Conservation (phyloP, 352 stramenopile species). For the Phytophthora capsici region DNA sequence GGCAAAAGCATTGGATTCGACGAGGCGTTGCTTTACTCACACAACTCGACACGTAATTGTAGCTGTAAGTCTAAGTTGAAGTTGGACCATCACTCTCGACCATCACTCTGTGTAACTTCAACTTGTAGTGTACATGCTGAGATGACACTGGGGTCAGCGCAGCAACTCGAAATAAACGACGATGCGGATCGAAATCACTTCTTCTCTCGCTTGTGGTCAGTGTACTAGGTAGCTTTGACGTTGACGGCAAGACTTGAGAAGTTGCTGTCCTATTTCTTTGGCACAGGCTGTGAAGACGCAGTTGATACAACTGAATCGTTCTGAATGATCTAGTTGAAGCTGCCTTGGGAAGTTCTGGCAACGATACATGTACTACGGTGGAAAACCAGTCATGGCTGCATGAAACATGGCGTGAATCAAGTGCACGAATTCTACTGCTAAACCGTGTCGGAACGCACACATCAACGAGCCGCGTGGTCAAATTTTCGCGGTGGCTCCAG, state of each 20-base stretch:
- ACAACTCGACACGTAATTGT: constrained; percentile 87
- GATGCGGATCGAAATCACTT: not conserved
- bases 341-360: not conserved
- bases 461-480: not conserved
- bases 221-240: not conserved
- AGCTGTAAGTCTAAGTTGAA: not conserved
- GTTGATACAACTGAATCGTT: not conserved
- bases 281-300: not conserved
- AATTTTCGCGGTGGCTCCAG: not conserved
- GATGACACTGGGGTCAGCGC: constrained; percentile 15
- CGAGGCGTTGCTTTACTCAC: constrained; percentile 94
- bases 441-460: not conserved
- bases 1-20: constrained; percentile 96
- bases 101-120: not conserved
- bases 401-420: no score
- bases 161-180: constrained; percentile 3
- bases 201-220: not conserved
- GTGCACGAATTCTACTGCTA: no score
- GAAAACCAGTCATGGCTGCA: not conserved
- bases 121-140: not conserved
- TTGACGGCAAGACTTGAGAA: not conserved
- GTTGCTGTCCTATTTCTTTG: not conserved
- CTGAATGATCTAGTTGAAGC: not conserved
- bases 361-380: not conserved
- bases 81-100: not conserved